phyloP scores from a whole-genome alignment of 1,139 yeast genomes.

The Groenewaldozyma auringiensis region DNA sequence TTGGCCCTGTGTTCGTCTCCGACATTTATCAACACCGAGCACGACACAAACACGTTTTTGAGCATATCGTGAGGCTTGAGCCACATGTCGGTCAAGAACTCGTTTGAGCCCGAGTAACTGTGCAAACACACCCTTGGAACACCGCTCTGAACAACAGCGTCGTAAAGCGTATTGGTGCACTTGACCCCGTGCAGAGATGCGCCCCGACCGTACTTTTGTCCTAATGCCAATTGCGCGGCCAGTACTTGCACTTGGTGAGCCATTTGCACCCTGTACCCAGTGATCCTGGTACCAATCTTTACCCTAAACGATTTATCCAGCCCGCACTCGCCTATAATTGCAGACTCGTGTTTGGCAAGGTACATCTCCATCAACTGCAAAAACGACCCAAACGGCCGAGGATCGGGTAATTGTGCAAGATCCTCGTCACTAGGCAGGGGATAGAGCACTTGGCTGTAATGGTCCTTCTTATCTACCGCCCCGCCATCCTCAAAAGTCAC shows the following conservation, averaged over 20 bases:
- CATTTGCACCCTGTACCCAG: conserved; percentile 46
- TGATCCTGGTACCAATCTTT: conserved; percentile 24
- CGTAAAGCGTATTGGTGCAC: conserved; percentile 55
- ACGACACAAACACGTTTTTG: conserved; percentile 39
- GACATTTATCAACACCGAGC: conserved; percentile 50
- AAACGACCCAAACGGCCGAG: conserved; percentile 41
- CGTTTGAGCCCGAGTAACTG: conserved; percentile 78
- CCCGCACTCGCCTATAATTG: conserved; percentile 79
- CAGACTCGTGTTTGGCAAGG: conserved; percentile 24
- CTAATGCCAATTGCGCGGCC: conserved; percentile 45
- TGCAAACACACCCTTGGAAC: conserved; percentile 51
- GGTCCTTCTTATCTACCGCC: conserved; percentile 36
- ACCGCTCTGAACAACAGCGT: conserved; percentile 29
- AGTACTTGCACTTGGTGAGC: conserved; percentile 59
- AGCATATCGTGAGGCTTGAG: conserved; percentile 23
- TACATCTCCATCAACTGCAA: conserved; percentile 30
- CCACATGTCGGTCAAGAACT: conserved; percentile 52
- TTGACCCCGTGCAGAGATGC: conserved; percentile 83
- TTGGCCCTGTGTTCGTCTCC: conserved; percentile 20
- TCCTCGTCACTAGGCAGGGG: conserved; percentile 39
- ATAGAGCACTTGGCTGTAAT: conserved; percentile 46
- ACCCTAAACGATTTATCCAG: conserved; percentile 68
- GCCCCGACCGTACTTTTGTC: conserved; percentile 41
- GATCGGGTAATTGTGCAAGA: conserved; percentile 51
- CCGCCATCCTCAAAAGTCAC: conserved; percentile 26